Conservation (phyloP, 768 basidiomycete species). For the Termitomyces sp. region DNA sequence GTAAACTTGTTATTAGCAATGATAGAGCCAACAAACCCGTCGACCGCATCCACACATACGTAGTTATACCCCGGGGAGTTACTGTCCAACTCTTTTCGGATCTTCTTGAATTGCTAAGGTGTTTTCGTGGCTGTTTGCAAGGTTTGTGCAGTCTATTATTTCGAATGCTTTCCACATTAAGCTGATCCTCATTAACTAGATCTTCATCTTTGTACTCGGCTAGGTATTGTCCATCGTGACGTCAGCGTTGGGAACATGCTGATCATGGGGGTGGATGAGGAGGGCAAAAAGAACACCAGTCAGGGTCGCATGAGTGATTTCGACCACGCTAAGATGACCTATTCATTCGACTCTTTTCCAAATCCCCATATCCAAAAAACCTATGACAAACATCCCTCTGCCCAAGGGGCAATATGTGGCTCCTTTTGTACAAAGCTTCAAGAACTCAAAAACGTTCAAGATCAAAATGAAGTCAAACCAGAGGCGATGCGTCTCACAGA, state of each 20-base stretch:
- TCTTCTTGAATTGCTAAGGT: neutral
- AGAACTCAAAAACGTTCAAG: too few species aligned
- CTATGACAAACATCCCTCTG: too few species aligned
- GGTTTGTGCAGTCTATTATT: neutral
- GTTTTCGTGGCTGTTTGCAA: neutral
- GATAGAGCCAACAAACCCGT: neutral
- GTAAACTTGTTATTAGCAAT: neutral
- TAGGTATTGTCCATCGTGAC: neutral
- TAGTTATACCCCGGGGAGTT: neutral
- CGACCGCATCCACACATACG: neutral
- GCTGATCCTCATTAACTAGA: neutral
- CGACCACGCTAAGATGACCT: neutral
- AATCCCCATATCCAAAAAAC: too few species aligned
- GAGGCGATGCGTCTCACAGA: too few species aligned
- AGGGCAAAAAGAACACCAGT: neutral
- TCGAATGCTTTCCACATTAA: neutral
- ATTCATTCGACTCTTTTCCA: too few species aligned
- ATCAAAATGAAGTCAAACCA: too few species aligned
- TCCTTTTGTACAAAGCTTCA: too few species aligned
- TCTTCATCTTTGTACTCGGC: neutral
- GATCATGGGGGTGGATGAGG: neutral
- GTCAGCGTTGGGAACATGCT: neutral
- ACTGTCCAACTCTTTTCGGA: neutral
- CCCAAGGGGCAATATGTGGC: too few species aligned
- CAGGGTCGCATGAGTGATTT: neutral